phyloP scores from a whole-genome alignment of 495 filamentous ascomycete genomes.

The Penicillium herquei region DNA sequence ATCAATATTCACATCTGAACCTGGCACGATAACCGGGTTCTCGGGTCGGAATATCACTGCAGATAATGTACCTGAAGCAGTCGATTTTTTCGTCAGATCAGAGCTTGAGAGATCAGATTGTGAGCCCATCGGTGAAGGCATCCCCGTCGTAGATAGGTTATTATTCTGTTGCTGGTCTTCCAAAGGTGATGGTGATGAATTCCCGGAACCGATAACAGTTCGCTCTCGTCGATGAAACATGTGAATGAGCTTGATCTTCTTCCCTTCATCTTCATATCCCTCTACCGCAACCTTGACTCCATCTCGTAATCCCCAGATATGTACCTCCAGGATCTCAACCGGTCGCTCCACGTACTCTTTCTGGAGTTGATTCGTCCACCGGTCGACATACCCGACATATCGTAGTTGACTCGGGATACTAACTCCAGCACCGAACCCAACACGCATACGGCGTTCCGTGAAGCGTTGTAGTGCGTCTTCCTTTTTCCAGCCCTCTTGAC shows the following conservation, averaged over 20 bases:
- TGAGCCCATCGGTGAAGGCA: slow-evolving; percentile 10
- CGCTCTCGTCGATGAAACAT: slow-evolving; percentile 73
- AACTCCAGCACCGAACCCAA: slow-evolving; percentile 84
- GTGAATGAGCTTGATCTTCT: slow-evolving; percentile 80
- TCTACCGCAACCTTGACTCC: slow-evolving; percentile 86
- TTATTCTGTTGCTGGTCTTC: background rate
- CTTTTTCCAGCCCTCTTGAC: slow-evolving; percentile 80
- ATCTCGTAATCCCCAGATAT: slow-evolving; percentile 84
- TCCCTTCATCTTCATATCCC: slow-evolving; percentile 83
- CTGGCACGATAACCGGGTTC: slow-evolving; percentile 64
- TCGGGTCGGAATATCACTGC: slow-evolving; percentile 78
- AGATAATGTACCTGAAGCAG: slow-evolving; percentile 19
- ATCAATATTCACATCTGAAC: slow-evolving; percentile 85
- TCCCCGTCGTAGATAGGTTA: slow-evolving; percentile 5
- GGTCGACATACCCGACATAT: slow-evolving; percentile 87
- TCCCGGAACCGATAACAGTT: slow-evolving; percentile 60
- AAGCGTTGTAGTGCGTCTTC: slow-evolving; percentile 79
- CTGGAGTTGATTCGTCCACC: slow-evolving; percentile 67
- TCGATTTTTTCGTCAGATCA: slow-evolving; percentile 5
- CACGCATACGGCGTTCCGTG: slow-evolving; percentile 84
- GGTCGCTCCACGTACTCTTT: slow-evolving; percentile 82
- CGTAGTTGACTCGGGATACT: slow-evolving; percentile 88
- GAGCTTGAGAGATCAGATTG: slow-evolving; percentile 19
- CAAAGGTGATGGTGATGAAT: slow-evolving; percentile 9
- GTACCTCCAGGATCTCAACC: slow-evolving; percentile 83